Evolutionary conservation across 768 basidiomycete species (phyloP), one percentile per base, ranked within the genome.

Genomic region (Plicaturopsis crispa): DNA sequence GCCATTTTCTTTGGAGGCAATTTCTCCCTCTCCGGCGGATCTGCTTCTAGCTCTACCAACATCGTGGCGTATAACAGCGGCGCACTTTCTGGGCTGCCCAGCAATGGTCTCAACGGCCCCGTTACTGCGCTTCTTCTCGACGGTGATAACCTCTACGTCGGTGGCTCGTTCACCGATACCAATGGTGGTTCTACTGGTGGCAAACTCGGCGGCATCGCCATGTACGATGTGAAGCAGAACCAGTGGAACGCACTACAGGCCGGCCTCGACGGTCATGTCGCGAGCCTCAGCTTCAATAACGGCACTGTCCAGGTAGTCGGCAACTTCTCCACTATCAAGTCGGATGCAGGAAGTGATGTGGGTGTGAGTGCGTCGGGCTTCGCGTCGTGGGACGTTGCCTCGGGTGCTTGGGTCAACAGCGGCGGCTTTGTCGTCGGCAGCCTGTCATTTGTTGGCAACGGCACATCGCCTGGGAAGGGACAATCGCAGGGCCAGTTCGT

Each of bases 161-260:
- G 90, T n/a, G 96, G 96, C 1, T 66, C 78, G 0, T 99, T 99
- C 65, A 71, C 68, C 1, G 80, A 85, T 44, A 85, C 89, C 0
- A 56, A 57, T 2, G 62, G 69, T 4, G 61, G 68, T 12, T 75
- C 80, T 0, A 70, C 66, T 2, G 61, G 69, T 33, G 72, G 73
- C 38, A 62, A 59, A 23, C 61, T 90, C 24, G 58, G 57, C 31
- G 72, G 78, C 24, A 58, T 94, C 22, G 89, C 81, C 0, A 52
- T 75, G 38, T 97, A 91, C 56, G 72, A 91, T 46, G 62, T 89
- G 8, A 50, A 61, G 36, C 66, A 65, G 21, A 72, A 80, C 42
- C 52, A 69, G 7, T 97, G 92, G 92, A 60, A 57, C 11, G 41
- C 82, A 1, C 61, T 96, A 3, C 73, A 65, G 5, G 80, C 73